phyloP scores from a whole-genome alignment of 352 stramenopile species.

The Globisporangium iwayamae region DNA sequence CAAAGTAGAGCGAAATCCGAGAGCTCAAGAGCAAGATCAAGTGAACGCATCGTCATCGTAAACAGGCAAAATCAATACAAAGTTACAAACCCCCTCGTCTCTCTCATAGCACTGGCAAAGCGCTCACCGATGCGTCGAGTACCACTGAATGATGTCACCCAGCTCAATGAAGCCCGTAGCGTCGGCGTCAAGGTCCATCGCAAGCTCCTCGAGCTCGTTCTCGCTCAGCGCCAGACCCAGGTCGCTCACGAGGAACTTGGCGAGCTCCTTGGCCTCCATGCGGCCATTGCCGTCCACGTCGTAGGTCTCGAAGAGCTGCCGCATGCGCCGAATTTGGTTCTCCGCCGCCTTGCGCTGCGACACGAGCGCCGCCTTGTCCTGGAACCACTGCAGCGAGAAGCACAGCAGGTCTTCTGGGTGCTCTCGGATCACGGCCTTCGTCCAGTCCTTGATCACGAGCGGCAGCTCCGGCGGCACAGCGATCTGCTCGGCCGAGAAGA shows the following conservation, averaged over 20 bases:
- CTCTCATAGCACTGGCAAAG: background rate
- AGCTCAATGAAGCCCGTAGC: slow-evolving; percentile 82
- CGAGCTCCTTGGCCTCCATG: slow-evolving; percentile 75
- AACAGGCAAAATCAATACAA: slow-evolving; percentile 20
- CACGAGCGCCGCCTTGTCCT: slow-evolving; percentile 63
- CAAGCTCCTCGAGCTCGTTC: slow-evolving; percentile 62
- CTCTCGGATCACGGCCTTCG: slow-evolving; percentile 85
- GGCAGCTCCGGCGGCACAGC: slow-evolving; percentile 84
- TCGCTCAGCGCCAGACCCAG: slow-evolving; percentile 53
- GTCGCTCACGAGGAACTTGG: slow-evolving; percentile 63
- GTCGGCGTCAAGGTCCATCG: slow-evolving; percentile 64
- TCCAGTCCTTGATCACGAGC: slow-evolving; percentile 88
- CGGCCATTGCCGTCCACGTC: slow-evolving; percentile 77
- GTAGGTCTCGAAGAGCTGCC: slow-evolving; percentile 74
- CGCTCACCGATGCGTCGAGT: slow-evolving; percentile 44
- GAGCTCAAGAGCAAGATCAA: background rate
- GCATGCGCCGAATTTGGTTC: slow-evolving; percentile 61
- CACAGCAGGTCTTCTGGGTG: slow-evolving; percentile 68
- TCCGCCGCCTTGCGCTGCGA: slow-evolving; percentile 65
- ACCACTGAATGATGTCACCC: slow-evolving; percentile 82
- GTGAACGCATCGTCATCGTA: background rate
- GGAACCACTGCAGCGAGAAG: slow-evolving; percentile 87
- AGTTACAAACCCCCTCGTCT: slow-evolving; percentile 5
- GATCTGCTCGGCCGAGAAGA: slow-evolving; percentile 92
- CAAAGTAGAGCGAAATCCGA: background rate